These are phyloP conservation scores for Hylodesmum podocarpum DNA, from an alignment of 306 rosid species.

Conservation along the genomic window DNA sequence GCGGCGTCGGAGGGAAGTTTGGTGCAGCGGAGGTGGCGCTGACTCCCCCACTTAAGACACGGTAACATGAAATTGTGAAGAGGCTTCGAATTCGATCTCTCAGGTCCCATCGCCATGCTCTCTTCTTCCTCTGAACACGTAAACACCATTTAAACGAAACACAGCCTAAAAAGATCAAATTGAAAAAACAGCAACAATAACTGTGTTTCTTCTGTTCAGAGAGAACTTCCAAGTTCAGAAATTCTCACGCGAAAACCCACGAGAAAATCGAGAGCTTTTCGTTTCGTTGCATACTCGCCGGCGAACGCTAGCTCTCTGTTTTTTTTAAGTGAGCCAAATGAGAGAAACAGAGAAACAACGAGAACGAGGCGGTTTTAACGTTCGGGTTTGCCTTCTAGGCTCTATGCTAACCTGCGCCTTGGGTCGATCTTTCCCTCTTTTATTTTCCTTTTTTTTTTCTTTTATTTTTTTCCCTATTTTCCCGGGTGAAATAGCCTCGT, in stretches of 20 bases:
- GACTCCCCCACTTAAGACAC: conserved; percentile 89
- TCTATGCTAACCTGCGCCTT: conserved; percentile 40
- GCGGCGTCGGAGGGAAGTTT: conserved; percentile 14
- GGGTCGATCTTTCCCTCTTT: not conserved
- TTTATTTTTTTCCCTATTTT: not conserved
- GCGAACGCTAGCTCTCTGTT: conserved; percentile 46
- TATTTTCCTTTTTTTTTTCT: too few relatives aligned
- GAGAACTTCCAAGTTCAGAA: conserved; percentile 30
- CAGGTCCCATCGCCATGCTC: conserved; percentile 68
- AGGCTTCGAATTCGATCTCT: conserved; percentile 72
- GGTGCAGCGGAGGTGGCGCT: conserved; percentile 72
- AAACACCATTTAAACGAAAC: conserved; percentile 52
- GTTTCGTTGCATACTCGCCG: conserved; percentile 43
- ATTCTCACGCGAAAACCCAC: not conserved
- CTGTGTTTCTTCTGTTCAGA: not conserved
- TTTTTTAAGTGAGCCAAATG: conserved; percentile 44
- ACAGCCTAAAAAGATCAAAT: not conserved
- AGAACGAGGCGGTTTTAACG: conserved; percentile 67
- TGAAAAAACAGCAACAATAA: not conserved
- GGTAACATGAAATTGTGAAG: conserved; percentile 90
- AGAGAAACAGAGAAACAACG: not conserved
- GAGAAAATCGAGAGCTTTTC: not conserved
- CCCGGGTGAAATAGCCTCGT: conserved; percentile 27
- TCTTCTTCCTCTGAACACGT: conserved; percentile 28
- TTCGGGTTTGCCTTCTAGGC: conserved; percentile 44